Conservation (phyloP, 2,329 filamentous ascomycete species). For the Colletotrichum sp. region DNA sequence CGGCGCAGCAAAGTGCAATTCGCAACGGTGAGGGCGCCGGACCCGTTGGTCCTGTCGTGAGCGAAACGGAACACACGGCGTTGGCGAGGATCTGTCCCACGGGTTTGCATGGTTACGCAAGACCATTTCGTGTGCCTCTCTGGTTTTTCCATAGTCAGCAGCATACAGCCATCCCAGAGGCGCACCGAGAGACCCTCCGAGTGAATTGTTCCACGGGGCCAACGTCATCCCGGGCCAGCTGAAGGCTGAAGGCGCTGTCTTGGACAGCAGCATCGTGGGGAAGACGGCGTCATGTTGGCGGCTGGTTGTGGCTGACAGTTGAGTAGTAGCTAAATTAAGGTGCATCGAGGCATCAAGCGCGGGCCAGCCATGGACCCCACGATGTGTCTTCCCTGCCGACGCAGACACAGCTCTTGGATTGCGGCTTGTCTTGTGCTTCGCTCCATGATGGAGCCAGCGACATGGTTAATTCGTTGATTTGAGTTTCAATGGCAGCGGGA, state of each 20-base stretch:
- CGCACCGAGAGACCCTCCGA: not conserved
- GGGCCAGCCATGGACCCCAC: not conserved
- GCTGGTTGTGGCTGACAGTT: conserved; percentile 17
- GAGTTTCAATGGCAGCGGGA: not conserved
- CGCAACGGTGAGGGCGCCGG: not conserved
- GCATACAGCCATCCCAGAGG: not conserved
- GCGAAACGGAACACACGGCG: not conserved
- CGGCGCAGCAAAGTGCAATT: not conserved
- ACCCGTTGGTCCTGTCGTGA: not conserved
- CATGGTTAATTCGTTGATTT: not conserved
- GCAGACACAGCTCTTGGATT: not conserved
- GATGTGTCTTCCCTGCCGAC: not conserved
- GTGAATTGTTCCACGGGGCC: not conserved
- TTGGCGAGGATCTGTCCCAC: not conserved
- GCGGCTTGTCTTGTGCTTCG: conserved; percentile 7
- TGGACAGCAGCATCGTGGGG: not conserved
- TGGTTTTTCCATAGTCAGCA: not conserved
- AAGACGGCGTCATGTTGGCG: conserved; percentile 12
- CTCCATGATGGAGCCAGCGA: not conserved
- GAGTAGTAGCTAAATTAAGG: conserved; percentile 9
- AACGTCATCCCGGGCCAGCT: conserved; percentile 13
- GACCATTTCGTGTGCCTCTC: not conserved
- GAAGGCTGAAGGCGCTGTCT: not conserved
- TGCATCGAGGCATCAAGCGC: not conserved
- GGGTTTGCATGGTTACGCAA: not conserved